A percentile compares a stretch with the other conserved stretches of the same genome.
These are phyloP conservation scores for Primulina tabacum DNA, from an alignment of 257 asterid genomes.

Conservation along the genomic window DNA sequence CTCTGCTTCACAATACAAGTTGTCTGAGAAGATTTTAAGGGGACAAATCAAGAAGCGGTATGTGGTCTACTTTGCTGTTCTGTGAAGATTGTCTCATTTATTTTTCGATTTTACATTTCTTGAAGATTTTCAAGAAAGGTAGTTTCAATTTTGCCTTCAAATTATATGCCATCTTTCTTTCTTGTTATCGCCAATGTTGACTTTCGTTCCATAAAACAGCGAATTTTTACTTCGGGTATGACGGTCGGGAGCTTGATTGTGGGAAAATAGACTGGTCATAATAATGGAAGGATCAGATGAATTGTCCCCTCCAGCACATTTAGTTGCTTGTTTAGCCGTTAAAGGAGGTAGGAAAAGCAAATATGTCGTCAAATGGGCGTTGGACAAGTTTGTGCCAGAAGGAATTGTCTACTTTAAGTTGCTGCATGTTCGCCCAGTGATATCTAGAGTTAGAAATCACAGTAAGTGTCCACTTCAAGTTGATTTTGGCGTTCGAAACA, in stretches of 20 bases:
- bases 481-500: not conserved
- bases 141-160: not conserved
- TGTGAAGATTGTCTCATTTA: conserved; percentile 8
- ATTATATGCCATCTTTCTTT: not conserved
- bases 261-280: conserved; percentile 11
- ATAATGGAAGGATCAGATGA: conserved; percentile 32
- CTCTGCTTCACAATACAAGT: conserved; percentile 1
- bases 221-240: conserved; percentile 4
- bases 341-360: conserved; percentile 59
- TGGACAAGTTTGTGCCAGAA: conserved; percentile 84
- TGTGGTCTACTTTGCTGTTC: not conserved
- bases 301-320: conserved; percentile 30
- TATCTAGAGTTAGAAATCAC: conserved; percentile 67
- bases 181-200: conserved; percentile 2
- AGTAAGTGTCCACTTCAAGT: conserved; percentile 46
- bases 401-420: conserved; percentile 54
- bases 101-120: not conserved
- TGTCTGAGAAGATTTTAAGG: conserved; percentile 1
- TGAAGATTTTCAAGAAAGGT: not conserved
- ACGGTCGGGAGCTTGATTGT: conserved; percentile 27
- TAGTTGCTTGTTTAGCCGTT: conserved; percentile 55
- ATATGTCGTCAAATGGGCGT: conserved; percentile 70
- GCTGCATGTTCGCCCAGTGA: conserved; percentile 62
- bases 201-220: not conserved
- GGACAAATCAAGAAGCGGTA: conserved; percentile 15